phyloP scores from a whole-genome alignment of 192 early-diverging fungal species.

The Backusella parvicylindrica region DNA sequence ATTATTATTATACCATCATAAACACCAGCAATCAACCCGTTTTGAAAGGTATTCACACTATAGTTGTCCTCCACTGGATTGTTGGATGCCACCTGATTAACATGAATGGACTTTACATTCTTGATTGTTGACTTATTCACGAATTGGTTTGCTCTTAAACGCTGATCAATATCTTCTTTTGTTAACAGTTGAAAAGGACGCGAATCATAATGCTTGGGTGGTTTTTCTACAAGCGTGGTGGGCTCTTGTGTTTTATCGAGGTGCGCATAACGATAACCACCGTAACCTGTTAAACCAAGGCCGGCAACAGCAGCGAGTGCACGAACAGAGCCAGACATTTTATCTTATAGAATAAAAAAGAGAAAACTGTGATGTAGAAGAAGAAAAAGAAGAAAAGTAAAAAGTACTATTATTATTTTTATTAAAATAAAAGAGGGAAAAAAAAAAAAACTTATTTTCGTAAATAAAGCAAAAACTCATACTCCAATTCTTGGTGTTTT shows the following conservation, averaged over 20 bases:
- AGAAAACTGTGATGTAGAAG: background rate
- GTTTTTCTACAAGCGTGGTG: background rate
- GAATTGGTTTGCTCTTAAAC: conserved; percentile 17
- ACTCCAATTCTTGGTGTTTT: conserved; percentile 49
- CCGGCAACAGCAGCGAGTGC: conserved; percentile 12
- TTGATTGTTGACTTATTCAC: conserved; percentile 20
- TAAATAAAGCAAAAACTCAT: conserved; percentile 53
- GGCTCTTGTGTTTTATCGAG: background rate
- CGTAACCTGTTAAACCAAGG: conserved; percentile 3
- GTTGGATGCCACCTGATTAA: conserved; percentile 49
- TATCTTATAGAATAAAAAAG: background rate
- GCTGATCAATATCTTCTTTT: conserved; percentile 14
- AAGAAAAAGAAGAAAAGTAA: background rate
- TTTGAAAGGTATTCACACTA: conserved; percentile 31
- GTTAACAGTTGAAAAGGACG: conserved; percentile 19
- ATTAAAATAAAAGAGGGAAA: background rate
- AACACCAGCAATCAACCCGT: conserved; percentile 47
- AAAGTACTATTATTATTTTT: background rate
- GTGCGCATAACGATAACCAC: background rate
- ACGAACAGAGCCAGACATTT: conserved; percentile 4
- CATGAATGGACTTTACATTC: conserved; percentile 38
- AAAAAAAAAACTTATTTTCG: background rate
- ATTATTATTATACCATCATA: conserved; percentile 42
- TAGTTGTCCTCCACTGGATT: conserved; percentile 51
- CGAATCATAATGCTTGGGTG: background rate